Evolutionary conservation across 2,329 filamentous ascomycete genomes (phyloP).

Genomic region (Fusarium continuum): DNA sequence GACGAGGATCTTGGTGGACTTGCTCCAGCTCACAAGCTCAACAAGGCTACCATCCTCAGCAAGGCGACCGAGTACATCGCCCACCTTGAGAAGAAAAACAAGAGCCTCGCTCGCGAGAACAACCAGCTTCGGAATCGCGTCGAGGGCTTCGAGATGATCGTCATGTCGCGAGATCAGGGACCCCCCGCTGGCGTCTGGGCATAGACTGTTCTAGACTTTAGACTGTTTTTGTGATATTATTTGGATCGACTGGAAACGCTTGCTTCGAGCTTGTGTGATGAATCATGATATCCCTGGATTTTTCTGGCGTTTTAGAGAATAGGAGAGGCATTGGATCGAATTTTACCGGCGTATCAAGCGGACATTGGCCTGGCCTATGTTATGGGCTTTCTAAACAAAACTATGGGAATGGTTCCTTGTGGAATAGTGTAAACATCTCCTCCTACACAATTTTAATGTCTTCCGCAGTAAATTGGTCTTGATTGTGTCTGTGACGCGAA

Average conservation of each 20-base stretch:
- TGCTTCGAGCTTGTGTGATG: constrained; percentile 36
- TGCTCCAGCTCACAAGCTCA: constrained; percentile 86
- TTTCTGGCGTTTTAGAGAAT: constrained; percentile 32
- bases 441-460: constrained; percentile 42
- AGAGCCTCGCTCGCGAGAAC: constrained; percentile 46
- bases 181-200: constrained; percentile 42
- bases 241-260: constrained; percentile 20
- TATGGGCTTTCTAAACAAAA: constrained; percentile 28
- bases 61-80: constrained; percentile 52
- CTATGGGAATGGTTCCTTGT: constrained; percentile 20
- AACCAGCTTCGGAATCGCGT: constrained; percentile 46
- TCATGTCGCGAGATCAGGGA: constrained; percentile 41
- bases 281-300: constrained; percentile 43
- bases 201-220: constrained; percentile 23
- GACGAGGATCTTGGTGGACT: constrained; percentile 78
- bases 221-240: constrained; percentile 20
- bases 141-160: constrained; percentile 44
- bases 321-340: constrained; percentile 13
- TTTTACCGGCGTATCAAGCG: constrained; percentile 29
- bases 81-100: constrained; percentile 50
- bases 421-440: constrained; percentile 36
- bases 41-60: constrained; percentile 81
- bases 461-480: not conserved
- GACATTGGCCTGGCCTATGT: constrained; percentile 20
- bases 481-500: not conserved